These are phyloP conservation scores for Cladosporium sp. DNA, from an alignment of 2,329 filamentous ascomycete species.

Conservation along the genomic window DNA sequence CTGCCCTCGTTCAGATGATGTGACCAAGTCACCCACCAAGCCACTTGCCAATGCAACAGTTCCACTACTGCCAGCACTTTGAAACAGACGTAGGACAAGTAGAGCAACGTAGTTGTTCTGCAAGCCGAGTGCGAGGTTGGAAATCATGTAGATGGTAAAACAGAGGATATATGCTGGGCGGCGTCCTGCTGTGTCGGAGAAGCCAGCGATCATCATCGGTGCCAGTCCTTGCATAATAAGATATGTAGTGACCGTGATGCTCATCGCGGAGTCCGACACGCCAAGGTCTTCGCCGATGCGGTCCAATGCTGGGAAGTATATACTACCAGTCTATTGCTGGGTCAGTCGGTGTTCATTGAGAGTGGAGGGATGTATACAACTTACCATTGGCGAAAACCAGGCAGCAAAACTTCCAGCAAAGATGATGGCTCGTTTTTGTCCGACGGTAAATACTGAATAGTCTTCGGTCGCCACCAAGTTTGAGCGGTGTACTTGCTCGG, in stretches of 20 bases:
- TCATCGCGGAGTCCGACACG: constrained; percentile 48
- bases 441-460: constrained; percentile 36
- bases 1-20: constrained; percentile 68
- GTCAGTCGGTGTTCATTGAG: background rate
- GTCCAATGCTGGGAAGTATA: constrained; percentile 44
- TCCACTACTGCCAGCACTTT: constrained; percentile 66
- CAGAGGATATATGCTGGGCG: constrained; percentile 38
- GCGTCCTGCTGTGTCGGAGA: constrained; percentile 37
- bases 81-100: constrained; percentile 62
- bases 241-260: constrained; percentile 56
- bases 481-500: constrained; percentile 4
- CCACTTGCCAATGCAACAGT: constrained; percentile 72
- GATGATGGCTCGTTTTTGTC: constrained; percentile 37
- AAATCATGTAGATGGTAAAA: constrained; percentile 38
- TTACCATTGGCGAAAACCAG: constrained; percentile 35
- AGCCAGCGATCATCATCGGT: constrained; percentile 37
- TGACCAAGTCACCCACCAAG: constrained; percentile 71
- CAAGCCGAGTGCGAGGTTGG: constrained; percentile 40
- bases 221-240: constrained; percentile 42
- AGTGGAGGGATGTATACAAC: background rate
- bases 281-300: constrained; percentile 43
- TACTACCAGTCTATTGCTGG: constrained; percentile 35
- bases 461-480: constrained; percentile 25
- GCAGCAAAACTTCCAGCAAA: constrained; percentile 32
- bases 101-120: constrained; percentile 48